phyloP scores from a whole-genome alignment of 116 monocot genomes.

The Dioscorea cayenensis region DNA sequence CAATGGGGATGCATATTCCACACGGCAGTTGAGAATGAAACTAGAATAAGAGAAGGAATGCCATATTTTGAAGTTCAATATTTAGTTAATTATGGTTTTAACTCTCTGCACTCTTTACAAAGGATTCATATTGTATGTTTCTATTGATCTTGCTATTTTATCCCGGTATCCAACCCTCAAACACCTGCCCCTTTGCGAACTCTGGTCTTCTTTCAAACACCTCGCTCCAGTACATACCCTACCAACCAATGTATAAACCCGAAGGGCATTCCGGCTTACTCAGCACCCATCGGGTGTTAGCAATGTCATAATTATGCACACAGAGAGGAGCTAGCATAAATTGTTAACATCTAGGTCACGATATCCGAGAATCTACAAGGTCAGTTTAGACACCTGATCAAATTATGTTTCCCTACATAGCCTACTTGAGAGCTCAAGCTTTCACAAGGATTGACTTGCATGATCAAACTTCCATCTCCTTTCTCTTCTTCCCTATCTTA shows the following conservation, averaged over 20 bases:
- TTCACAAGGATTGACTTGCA: conserved; percentile 1
- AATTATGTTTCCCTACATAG: too few relatives aligned
- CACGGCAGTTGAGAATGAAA: too few relatives aligned
- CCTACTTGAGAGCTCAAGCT: background rate
- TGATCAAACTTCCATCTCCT: conserved; percentile 49
- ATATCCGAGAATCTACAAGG: too few relatives aligned
- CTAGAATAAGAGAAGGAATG: too few relatives aligned
- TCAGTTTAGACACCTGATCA: too few relatives aligned
- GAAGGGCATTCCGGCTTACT: background rate
- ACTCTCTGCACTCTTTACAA: too few relatives aligned
- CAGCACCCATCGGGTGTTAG: background rate
- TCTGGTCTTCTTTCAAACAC: background rate
- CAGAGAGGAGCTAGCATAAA: background rate
- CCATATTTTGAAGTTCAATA: too few relatives aligned
- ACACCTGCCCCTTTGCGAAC: background rate
- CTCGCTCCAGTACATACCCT: background rate
- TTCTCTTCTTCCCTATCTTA: conserved; percentile 65
- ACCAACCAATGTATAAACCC: background rate
- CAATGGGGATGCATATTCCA: too few relatives aligned
- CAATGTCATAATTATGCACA: background rate
- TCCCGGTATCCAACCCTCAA: background rate
- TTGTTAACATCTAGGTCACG: too few relatives aligned
- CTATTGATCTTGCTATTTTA: background rate
- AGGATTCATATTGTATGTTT: background rate
- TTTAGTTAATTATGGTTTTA: too few relatives aligned